Evolutionary conservation across 371 early-diverging fungal species (phyloP).

Genomic region (Vairimorpha necatrix): DNA sequence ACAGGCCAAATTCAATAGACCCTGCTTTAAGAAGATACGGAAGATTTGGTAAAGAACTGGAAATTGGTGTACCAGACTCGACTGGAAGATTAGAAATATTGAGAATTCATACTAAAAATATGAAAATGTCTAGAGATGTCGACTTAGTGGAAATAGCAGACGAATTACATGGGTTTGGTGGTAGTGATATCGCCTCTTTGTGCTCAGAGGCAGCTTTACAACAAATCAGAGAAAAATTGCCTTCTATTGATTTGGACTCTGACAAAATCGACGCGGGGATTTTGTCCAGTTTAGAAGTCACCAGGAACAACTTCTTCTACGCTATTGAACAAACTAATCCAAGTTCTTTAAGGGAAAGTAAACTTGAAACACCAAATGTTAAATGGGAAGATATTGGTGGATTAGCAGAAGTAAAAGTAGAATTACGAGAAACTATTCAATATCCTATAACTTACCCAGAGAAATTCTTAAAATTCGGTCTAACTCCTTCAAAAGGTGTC

Average conservation of each 20-base stretch:
- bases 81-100: conserved; percentile 95
- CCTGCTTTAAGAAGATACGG: conserved; percentile 91
- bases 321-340: conserved; percentile 93
- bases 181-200: conserved; percentile 93
- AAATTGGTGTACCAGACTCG: conserved; percentile 98
- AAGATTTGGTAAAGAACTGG: conserved; percentile 95
- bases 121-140: conserved; percentile 85
- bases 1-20: conserved; percentile 94
- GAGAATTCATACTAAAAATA: conserved; percentile 97
- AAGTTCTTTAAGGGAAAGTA: conserved; percentile 95
- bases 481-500: conserved; percentile 97
- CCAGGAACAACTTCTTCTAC: conserved; percentile 92
- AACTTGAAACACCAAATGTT: conserved; percentile 95
- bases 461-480: conserved; percentile 98
- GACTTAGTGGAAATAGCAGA: conserved; percentile 92
- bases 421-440: conserved; percentile 97
- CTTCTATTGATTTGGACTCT: conserved; percentile 87
- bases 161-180: conserved; percentile 96
- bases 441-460: conserved; percentile 99
- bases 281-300: conserved; percentile 88
- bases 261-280: conserved; percentile 95
- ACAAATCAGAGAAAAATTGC: conserved; percentile 96
- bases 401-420: conserved; percentile 91
- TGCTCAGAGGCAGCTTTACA: conserved; percentile 99
- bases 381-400: conserved; percentile 99